Evolutionary conservation across 257 asterid species (phyloP).

Genomic region (Salvia hispanica): DNA sequence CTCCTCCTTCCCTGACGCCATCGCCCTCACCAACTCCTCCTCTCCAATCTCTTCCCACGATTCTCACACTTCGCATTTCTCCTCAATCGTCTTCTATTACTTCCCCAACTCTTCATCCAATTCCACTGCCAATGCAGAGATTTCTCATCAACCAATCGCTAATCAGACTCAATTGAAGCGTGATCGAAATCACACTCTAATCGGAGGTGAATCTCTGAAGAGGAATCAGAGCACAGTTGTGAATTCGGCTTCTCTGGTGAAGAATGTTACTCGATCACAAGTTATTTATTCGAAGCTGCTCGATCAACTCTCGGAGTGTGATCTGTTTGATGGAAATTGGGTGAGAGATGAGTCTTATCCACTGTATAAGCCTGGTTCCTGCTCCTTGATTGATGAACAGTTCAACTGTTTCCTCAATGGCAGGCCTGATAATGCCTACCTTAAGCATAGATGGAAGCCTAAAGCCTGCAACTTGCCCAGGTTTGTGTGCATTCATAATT

Average conservation of each 20-base stretch:
- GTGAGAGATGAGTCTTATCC: conserved; percentile 82
- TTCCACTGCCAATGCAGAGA: conserved; percentile 11
- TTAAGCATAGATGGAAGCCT: conserved; percentile 81
- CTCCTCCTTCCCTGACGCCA: conserved; percentile 50
- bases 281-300: not conserved
- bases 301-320: conserved; percentile 51
- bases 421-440: conserved; percentile 69
- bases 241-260: conserved; percentile 22
- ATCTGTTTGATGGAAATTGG: conserved; percentile 91
- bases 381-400: conserved; percentile 92
- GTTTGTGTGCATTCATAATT: conserved; percentile 41
- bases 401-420: conserved; percentile 81
- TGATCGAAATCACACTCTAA: conserved; percentile 33
- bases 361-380: conserved; percentile 83
- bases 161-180: conserved; percentile 13
- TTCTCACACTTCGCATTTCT: conserved; percentile 53
- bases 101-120: conserved; percentile 52
- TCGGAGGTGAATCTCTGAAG: conserved; percentile 26
- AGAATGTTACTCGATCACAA: conserved; percentile 6
- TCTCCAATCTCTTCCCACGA: conserved; percentile 32
- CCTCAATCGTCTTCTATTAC: conserved; percentile 51
- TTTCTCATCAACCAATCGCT: not conserved
- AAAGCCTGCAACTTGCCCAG: conserved; percentile 82
- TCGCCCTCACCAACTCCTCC: conserved; percentile 24
- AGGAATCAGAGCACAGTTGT: conserved; percentile 36